Conservation (phyloP, 1,284 basidiomycete genomes). For the Ganoderma lucidum region DNA sequence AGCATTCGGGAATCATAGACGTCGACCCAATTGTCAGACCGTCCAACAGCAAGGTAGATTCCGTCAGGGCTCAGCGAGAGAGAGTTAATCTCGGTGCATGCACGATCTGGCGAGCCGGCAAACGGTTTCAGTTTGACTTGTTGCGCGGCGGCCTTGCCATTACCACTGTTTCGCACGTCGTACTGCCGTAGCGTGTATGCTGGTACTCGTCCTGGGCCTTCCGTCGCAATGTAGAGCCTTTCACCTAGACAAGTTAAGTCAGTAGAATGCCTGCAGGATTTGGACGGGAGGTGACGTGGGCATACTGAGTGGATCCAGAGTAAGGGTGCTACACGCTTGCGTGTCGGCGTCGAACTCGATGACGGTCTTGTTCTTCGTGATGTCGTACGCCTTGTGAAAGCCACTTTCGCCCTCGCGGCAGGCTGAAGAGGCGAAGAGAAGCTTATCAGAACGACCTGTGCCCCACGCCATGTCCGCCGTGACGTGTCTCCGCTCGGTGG, state of each 20-base stretch:
- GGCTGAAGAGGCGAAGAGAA: slow-evolving; percentile 69
- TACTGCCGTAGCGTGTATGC: slow-evolving; percentile 58
- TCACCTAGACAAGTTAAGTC: slow-evolving; percentile 23
- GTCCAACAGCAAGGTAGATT: slow-evolving; percentile 63
- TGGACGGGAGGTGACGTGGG: background rate
- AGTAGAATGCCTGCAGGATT: background rate
- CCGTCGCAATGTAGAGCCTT: slow-evolving; percentile 50
- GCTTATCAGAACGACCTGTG: slow-evolving; percentile 42
- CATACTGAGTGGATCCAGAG: slow-evolving; percentile 34
- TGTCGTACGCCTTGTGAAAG: slow-evolving; percentile 61
- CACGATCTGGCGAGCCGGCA: slow-evolving; percentile 25
- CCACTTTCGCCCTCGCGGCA: slow-evolving; percentile 48
- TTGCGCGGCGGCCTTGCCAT: slow-evolving; percentile 42
- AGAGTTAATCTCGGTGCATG: slow-evolving; percentile 55
- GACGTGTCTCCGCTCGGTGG: slow-evolving; percentile 14
- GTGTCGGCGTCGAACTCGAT: slow-evolving; percentile 47
- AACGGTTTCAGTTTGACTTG: slow-evolving; percentile 44
- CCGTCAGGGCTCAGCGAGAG: slow-evolving; percentile 68
- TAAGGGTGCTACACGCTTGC: slow-evolving; percentile 49
- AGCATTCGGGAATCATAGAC: slow-evolving; percentile 70
- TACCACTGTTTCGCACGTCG: slow-evolving; percentile 51
- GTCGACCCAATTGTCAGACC: slow-evolving; percentile 65
- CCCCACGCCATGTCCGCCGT: slow-evolving; percentile 62
- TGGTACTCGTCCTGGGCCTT: slow-evolving; percentile 34
- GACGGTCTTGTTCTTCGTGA: slow-evolving; percentile 34